A percentile compares a stretch with the other conserved stretches of the same genome.
Evolutionary conservation across 1,284 basidiomycete species (phyloP).

Genomic region (Ustilago vetiveriae): DNA sequence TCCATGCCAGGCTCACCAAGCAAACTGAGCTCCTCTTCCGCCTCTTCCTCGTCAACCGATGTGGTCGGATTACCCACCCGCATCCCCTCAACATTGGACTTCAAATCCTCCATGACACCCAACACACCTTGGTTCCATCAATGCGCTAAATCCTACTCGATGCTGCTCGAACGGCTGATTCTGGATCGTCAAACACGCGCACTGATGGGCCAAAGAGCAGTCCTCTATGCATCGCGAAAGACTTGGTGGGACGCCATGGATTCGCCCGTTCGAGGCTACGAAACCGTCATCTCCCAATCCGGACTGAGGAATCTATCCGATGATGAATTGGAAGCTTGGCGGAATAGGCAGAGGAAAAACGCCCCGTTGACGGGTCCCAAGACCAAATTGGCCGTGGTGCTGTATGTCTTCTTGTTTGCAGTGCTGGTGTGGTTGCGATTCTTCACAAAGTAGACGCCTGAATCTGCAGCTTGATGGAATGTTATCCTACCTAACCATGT

Average conservation of each 20-base stretch:
- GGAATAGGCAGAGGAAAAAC: conserved; percentile 50
- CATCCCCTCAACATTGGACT: conserved; percentile 55
- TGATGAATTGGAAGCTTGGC: conserved; percentile 59
- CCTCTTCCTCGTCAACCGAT: not conserved
- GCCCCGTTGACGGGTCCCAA: conserved; percentile 57
- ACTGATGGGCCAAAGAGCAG: conserved; percentile 69
- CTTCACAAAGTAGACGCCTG: conserved; percentile 5
- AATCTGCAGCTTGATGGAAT: no score
- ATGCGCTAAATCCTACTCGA: conserved; percentile 69
- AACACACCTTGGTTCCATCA: conserved; percentile 65
- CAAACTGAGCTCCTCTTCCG: not conserved
- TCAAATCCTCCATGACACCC: conserved; percentile 65
- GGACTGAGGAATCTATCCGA: conserved; percentile 54
- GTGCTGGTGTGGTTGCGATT: conserved; percentile 26
- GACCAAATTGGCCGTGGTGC: conserved; percentile 43
- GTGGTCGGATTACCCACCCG: conserved; percentile 37
- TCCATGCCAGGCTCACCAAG: conserved; percentile 2
- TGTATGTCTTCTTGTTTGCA: conserved; percentile 53
- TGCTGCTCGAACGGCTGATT: conserved; percentile 68
- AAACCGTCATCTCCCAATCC: conserved; percentile 63
- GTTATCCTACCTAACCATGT: no score
- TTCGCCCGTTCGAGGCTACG: conserved; percentile 71
- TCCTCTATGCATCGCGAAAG: conserved; percentile 68
- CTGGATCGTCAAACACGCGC: conserved; percentile 66
- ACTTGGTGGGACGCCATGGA: conserved; percentile 73